Evolutionary conservation across 2,329 filamentous ascomycete genomes (phyloP), one percentile per base, ranked within the genome.

Genomic region (Hypoxylon sp.): DNA sequence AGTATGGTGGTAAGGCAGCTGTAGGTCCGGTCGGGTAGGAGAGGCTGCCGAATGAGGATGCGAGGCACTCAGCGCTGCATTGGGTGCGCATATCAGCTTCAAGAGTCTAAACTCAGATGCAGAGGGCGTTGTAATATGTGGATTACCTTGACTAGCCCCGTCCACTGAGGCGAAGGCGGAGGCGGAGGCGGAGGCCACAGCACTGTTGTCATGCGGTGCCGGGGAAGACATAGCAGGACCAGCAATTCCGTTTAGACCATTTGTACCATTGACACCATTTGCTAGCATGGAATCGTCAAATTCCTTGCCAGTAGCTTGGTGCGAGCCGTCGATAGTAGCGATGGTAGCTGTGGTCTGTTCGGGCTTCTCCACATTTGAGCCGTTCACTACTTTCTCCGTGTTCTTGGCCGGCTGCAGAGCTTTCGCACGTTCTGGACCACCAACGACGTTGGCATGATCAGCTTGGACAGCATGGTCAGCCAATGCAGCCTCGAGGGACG

Each of bases 401-500:
- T 49, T 55, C 64, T 71, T 69, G 54, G 68, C 43, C 49, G 63
- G 62, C 52, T 67, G 65, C 28, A 57, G 22, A 47, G 39, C 41
- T n/a, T 67, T 67, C 28, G 55, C 39, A 49, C 50, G 28, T 52
- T 61, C 59, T 10, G 57, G 32, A 11, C 47, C 60, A 26, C 68
- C 52, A 46, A 65, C 60, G 49, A 64, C 68, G 48, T 72, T 68
- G 51, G 71, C 57, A 28, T 68, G 69, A 46, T 70, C 64, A 57
- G 73, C 60, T 48, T 67, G 67, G 41, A 72, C 67, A 52, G 72
- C 56, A 30, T 68, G 69, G 51, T 70, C 66, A 56, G 74, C 68
- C 43, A 76, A 68, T 26, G 74, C 75, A 48, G 72, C 75, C 57
- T 76, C 74, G 46, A 76, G 73, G 15, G 73, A 75, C 32, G 74